Evolutionary conservation across 2,329 filamentous ascomycete genomes (phyloP), one percentile per base, ranked within the genome.

Genomic region (Pestalotiopsis sp.): DNA sequence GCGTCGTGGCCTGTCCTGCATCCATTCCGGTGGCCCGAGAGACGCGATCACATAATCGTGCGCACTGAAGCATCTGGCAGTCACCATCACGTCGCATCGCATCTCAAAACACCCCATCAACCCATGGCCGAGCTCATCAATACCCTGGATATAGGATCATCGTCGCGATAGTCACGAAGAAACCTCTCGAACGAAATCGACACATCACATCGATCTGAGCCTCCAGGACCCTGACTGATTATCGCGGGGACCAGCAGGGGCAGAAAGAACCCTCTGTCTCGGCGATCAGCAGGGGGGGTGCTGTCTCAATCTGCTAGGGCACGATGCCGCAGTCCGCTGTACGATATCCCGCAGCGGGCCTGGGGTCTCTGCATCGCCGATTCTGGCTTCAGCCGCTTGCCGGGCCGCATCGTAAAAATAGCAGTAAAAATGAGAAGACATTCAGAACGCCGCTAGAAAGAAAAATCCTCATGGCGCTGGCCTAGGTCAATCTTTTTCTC

Each of bases 361-460:
- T n/a, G 63, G 63, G 63, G 63, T 38, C 25, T 65, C 12, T 23
- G 39, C 41, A 65, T 65, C 63, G 63, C 63, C 63, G 63, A 65
- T 65, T 41, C 11, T 31, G 41, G 31, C n/a, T 13, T 27, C 36
- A 38, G 31, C 41, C 49, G 27, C 63, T 6, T 7, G 5, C 52
- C 63, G 63, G 63, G 41, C 63, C 63, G 63, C 63, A 65, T 65
- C 63, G 63, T 61, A 61, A 61, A 36, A 36, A 36, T 36, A 36
- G 59, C 59, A 36, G 36, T 17, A 9, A 52, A n/a, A n/a, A n/a
- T n/a, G 7, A 52, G 20, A 52, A 52, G 45, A n/a, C 12, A 45
- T 45, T 17, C 13, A 52, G 45, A 52, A n/a, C 7, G 45, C 17
- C 17, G 17, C 13, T 17, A 52, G 17, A n/a, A 52, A 52, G 4